Conservation (phyloP, 805 yeast species). For the Barnettozyma populi region DNA sequence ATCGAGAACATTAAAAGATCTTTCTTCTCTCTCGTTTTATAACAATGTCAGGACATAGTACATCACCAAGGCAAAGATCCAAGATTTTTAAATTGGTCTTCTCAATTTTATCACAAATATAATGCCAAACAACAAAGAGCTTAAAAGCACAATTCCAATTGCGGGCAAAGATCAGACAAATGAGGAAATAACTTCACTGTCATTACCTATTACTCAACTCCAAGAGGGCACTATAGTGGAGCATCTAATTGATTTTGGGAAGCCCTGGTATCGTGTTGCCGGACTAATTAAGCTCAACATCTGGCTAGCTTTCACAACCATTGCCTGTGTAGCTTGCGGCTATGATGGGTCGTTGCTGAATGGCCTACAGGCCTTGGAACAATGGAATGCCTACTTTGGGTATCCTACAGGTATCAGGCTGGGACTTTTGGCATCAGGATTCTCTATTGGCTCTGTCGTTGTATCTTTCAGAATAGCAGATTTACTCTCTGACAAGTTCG, state of each 20-base stretch:
- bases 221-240: constrained; percentile 6
- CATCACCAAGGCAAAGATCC: too few relatives aligned
- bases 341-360: constrained; percentile 46
- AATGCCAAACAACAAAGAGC: not conserved
- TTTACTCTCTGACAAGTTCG: not conserved
- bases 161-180: not conserved
- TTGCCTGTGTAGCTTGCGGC: constrained; percentile 44
- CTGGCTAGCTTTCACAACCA: constrained; percentile 35
- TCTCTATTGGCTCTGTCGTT: not conserved
- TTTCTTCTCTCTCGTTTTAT: too few relatives aligned
- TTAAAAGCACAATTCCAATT: too few relatives aligned
- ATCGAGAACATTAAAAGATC: too few relatives aligned
- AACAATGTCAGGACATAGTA: too few relatives aligned
- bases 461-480: not conserved
- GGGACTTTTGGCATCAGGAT: constrained; percentile 26
- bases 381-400: constrained; percentile 37
- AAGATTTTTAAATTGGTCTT: too few relatives aligned
- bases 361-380: constrained; percentile 40
- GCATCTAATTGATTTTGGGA: constrained; percentile 24
- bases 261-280: constrained; percentile 31
- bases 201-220: not conserved
- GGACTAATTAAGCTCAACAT: constrained; percentile 35
- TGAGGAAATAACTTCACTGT: not conserved
- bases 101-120: too few relatives aligned
- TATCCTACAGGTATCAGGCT: constrained; percentile 34